These are phyloP conservation scores for Blastobotrys terrestris DNA, from an alignment of 805 yeast species.

Conservation along the genomic window DNA sequence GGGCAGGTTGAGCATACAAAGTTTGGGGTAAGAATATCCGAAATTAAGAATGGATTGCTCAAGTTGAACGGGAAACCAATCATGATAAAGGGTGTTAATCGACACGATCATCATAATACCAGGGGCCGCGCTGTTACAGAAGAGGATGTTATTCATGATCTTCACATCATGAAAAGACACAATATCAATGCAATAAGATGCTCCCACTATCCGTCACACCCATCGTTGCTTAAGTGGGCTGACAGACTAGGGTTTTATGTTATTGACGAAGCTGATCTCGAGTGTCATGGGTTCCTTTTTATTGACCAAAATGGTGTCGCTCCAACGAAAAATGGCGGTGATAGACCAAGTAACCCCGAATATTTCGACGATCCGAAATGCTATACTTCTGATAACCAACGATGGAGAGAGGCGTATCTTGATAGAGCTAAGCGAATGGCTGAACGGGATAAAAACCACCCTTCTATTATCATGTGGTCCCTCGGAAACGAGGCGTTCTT, in stretches of 20 bases:
- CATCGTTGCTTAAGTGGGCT: conserved; percentile 29
- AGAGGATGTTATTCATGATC: conserved; percentile 29
- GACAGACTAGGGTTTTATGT: conserved; percentile 32
- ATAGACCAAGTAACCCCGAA: conserved; percentile 11
- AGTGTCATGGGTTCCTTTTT: conserved; percentile 32
- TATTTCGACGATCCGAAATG: conserved; percentile 16
- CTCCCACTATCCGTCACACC: conserved; percentile 34
- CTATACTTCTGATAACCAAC: conserved; percentile 28
- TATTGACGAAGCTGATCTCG: conserved; percentile 34
- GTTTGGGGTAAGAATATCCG: conserved; percentile 31
- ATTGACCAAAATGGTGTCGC: conserved; percentile 5
- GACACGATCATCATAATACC: conserved; percentile 34
- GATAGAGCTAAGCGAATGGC: conserved; percentile 32
- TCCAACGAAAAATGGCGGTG: neutral
- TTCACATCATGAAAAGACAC: conserved; percentile 29
- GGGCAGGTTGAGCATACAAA: conserved; percentile 13
- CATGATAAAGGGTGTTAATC: conserved; percentile 30
- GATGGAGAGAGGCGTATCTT: conserved; percentile 31
- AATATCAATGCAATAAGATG: conserved; percentile 34
- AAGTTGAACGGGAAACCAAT: conserved; percentile 30
- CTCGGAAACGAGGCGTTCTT: conserved; percentile 34
- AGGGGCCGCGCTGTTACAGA: conserved; percentile 33
- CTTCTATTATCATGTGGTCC: conserved; percentile 34
- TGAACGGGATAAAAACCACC: conserved; percentile 32
- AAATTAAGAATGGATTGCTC: conserved; percentile 26